Evolutionary conservation across 2,329 filamentous ascomycete genomes (phyloP).

Genomic region (Neodidymelliopsis sp.): DNA sequence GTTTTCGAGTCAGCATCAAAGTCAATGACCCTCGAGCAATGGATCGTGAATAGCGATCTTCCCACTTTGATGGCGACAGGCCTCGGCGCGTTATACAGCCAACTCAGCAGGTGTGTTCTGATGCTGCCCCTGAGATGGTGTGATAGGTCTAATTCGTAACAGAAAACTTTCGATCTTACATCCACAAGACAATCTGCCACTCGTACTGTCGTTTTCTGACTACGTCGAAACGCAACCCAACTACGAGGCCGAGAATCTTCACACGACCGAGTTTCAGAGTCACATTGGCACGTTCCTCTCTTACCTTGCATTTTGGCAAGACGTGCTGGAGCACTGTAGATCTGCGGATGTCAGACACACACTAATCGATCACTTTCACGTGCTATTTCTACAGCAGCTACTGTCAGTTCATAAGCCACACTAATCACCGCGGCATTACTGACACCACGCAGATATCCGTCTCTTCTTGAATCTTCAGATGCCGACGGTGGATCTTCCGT

Average conservation of each 20-base stretch:
- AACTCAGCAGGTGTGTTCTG: slow-evolving; percentile 64
- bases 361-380: slow-evolving; percentile 93
- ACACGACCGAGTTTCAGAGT: slow-evolving; percentile 77
- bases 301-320: slow-evolving; percentile 96
- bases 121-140: neutral
- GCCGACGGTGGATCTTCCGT: slow-evolving; percentile 96
- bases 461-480: slow-evolving; percentile 93
- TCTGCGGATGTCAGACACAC: slow-evolving; percentile 92
- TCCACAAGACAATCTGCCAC: slow-evolving; percentile 75
- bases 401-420: slow-evolving; percentile 64
- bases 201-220: slow-evolving; percentile 88
- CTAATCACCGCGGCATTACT: slow-evolving; percentile 10
- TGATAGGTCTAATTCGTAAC: slow-evolving; percentile 17
- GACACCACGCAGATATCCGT: slow-evolving; percentile 75
- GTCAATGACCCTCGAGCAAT: slow-evolving; percentile 84
- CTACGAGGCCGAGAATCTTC: slow-evolving; percentile 72
- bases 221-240: slow-evolving; percentile 76
- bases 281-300: slow-evolving; percentile 94
- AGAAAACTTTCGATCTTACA: slow-evolving; percentile 84
- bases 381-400: slow-evolving; percentile 93
- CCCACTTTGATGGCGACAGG: slow-evolving; percentile 98
- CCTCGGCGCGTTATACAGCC: slow-evolving; percentile 78
- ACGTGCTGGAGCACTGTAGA: slow-evolving; percentile 93
- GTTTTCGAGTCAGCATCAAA: slow-evolving; percentile 92
- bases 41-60: slow-evolving; percentile 96